A percentile compares a stretch with the other conserved stretches of the same genome.
phyloP scores from a whole-genome alignment of 257 asterid genomes.

The Dorcoceras hygrometricum region DNA sequence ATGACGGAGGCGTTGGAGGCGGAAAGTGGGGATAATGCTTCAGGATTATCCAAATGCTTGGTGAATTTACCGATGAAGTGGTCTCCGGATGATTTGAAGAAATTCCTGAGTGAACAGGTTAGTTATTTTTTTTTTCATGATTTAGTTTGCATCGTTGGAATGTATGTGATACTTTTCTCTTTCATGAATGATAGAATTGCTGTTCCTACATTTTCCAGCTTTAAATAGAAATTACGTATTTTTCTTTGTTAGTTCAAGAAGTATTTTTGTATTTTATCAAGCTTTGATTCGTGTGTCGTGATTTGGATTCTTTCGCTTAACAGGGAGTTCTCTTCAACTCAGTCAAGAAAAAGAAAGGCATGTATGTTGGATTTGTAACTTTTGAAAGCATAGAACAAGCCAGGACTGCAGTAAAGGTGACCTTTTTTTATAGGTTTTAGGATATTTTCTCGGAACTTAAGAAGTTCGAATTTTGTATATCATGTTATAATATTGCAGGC shows the following conservation, averaged over 20 bases:
- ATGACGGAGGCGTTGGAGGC: slow-evolving; percentile 78
- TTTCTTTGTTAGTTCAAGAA: background rate
- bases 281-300: slow-evolving; percentile 14
- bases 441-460: background rate
- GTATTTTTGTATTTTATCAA: slow-evolving; percentile 14
- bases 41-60: slow-evolving; percentile 65
- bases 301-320: slow-evolving; percentile 5
- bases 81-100: slow-evolving; percentile 68
- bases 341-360: slow-evolving; percentile 94
- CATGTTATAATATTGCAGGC: slow-evolving; percentile 49
- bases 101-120: slow-evolving; percentile 61
- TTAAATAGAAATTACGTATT: background rate
- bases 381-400: slow-evolving; percentile 65
- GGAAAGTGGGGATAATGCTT: slow-evolving; percentile 40
- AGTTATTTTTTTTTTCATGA: slow-evolving; percentile 4
- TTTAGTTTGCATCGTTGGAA: slow-evolving; percentile 8
- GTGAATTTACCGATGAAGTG: slow-evolving; percentile 90
- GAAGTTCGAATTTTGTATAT: slow-evolving; percentile 20
- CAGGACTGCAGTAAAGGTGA: slow-evolving; percentile 61
- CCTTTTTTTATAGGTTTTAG: background rate
- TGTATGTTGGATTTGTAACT: slow-evolving; percentile 84
- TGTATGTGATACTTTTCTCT: background rate
- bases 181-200: background rate
- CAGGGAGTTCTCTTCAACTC: slow-evolving; percentile 71
- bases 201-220: background rate